A percentile compares a stretch with the other conserved stretches of the same genome.
Conservation (phyloP, 768 basidiomycete species). For the Panaeolus cyanescens region DNA sequence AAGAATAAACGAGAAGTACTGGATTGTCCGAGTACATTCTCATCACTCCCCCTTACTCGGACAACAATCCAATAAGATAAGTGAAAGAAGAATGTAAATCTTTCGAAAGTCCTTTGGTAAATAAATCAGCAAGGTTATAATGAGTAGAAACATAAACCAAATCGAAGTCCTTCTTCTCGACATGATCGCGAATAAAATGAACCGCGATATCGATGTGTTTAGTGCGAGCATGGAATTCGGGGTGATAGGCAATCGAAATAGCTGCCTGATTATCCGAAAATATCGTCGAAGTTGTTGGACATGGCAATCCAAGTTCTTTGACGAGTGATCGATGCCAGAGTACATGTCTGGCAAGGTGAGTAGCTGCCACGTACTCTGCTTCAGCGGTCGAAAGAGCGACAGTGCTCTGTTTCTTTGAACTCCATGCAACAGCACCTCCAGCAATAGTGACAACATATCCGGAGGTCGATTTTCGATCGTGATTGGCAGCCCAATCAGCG, state of each 20-base stretch:
- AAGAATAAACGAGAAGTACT: no score
- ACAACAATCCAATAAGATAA: conserved; percentile 14
- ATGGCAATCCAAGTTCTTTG: conserved; percentile 7
- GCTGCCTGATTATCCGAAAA: conserved; percentile 39
- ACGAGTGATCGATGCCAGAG: conserved; percentile 19
- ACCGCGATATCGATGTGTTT: conserved; percentile 46
- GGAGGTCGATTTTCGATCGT: not conserved
- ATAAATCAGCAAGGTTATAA: conserved; percentile 38
- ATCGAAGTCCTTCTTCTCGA: conserved; percentile 24
- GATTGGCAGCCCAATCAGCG: conserved; percentile 14
- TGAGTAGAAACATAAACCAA: conserved; percentile 31
- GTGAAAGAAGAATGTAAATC: conserved; percentile 8
- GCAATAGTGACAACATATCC: conserved; percentile 13
- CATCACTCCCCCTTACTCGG: conserved; percentile 34
- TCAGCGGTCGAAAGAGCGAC: conserved; percentile 42
- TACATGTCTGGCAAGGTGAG: conserved; percentile 25
- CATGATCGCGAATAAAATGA: conserved; percentile 37
- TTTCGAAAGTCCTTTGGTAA: conserved; percentile 39
- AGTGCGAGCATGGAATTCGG: conserved; percentile 32
- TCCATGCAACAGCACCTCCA: conserved; percentile 41
- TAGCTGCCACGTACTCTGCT: conserved; percentile 44
- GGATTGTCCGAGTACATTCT: no score
- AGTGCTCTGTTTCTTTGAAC: conserved; percentile 36
- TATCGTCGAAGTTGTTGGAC: conserved; percentile 7
- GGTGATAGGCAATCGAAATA: conserved; percentile 33